A percentile compares a stretch with the other conserved stretches of the same genome.
These are phyloP conservation scores for Craspedostauros australis DNA, from an alignment of 108 stramenopile genomes.

Conservation along the genomic window DNA sequence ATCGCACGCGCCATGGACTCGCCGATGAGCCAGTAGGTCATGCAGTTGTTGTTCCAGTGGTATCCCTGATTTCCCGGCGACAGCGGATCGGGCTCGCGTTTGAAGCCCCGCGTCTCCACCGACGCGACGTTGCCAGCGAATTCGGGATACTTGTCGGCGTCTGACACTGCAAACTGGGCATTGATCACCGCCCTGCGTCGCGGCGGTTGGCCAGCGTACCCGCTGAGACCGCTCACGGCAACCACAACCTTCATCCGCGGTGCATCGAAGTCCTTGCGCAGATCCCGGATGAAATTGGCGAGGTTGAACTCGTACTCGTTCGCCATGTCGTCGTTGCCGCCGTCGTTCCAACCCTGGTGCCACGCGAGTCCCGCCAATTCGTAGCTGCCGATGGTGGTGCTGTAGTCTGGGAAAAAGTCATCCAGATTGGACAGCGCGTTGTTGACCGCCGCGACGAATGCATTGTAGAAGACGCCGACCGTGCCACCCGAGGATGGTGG, in stretches of 20 bases:
- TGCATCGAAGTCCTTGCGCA: constrained; percentile 28
- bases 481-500: constrained; percentile 22
- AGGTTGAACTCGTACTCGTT: constrained; percentile 34
- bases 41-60: constrained; percentile 23
- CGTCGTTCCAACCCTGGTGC: constrained; percentile 48
- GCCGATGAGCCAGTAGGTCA: constrained; percentile 18
- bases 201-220: too few relatives aligned
- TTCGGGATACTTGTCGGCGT: constrained; percentile 2
- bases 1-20: constrained; percentile 15
- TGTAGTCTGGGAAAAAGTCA: constrained; percentile 9
- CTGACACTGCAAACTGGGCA: constrained; percentile 18
- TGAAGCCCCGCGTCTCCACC: constrained; percentile 21
- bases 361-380: constrained; percentile 32
- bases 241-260: constrained; percentile 25
- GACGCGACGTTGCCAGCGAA: constrained; percentile 24
- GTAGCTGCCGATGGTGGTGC: neutral
- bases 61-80: constrained; percentile 17
- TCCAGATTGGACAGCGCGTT: constrained; percentile 5
- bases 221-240: constrained; percentile 18
- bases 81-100: neutral
- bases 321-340: too few relatives aligned
- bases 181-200: constrained; percentile 4
- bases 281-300: constrained; percentile 31
- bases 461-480: neutral
- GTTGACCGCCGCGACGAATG: neutral